phyloP scores from a whole-genome alignment of 139 green algal species.

The Chlorella sp. region DNA sequence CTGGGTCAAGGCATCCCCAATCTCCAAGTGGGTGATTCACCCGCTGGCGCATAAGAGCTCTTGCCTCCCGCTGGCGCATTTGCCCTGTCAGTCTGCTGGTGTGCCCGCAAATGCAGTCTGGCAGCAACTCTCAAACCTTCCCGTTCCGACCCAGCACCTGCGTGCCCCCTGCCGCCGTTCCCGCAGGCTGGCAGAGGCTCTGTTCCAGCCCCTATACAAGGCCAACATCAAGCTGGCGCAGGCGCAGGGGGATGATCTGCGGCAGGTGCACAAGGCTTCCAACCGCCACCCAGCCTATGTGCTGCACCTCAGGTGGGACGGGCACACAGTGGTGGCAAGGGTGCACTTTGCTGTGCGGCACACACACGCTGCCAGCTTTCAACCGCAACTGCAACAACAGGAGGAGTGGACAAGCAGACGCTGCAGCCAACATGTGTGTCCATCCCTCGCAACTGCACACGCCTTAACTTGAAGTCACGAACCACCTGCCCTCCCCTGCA shows the following conservation, averaged over 20 bases:
- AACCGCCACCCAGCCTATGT: conserved; percentile 49
- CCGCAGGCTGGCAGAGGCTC: conserved; percentile 30
- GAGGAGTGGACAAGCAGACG: too few species aligned
- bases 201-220: conserved; percentile 44
- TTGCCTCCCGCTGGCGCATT: not conserved
- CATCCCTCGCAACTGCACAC: not conserved
- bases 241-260: conserved; percentile 1
- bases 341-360: not conserved
- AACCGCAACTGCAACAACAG: not conserved
- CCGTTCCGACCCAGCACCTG: too few species aligned
- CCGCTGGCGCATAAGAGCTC: not conserved
- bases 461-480: too few species aligned
- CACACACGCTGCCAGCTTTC: not conserved
- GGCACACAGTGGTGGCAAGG: not conserved
- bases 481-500: not conserved
- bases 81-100: not conserved
- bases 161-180: too few species aligned
- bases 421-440: too few species aligned
- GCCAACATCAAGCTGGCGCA: not conserved
- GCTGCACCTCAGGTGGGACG: conserved; percentile 42
- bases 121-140: too few species aligned
- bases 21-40: conserved; percentile 6
- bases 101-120: not conserved
- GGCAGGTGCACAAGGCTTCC: not conserved
- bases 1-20: not conserved